Evolutionary conservation across 2,329 filamentous ascomycete species (phyloP).

Genomic region (Claviceps spartinae): DNA sequence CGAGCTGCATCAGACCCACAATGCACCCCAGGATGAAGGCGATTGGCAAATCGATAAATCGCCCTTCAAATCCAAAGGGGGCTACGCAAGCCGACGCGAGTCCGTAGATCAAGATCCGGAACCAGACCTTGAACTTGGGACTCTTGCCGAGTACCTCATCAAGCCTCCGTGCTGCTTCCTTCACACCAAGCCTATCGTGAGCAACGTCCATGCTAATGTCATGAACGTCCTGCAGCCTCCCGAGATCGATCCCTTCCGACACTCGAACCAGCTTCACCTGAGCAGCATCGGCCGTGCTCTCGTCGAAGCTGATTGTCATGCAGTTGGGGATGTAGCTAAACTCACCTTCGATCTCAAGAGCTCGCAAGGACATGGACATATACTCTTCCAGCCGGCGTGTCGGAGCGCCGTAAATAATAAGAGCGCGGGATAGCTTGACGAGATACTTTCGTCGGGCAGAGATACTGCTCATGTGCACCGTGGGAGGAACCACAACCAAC

Average conservation of each 20-base stretch:
- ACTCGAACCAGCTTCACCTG: slow-evolving; percentile 64
- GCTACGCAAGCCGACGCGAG: slow-evolving; percentile 63
- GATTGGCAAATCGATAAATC: slow-evolving; percentile 65
- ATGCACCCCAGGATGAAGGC: slow-evolving; percentile 64
- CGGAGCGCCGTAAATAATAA: slow-evolving; percentile 85
- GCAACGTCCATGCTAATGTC: slow-evolving; percentile 71
- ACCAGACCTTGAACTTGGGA: slow-evolving; percentile 35
- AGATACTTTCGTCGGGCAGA: slow-evolving; percentile 73
- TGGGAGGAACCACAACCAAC: slow-evolving; percentile 36
- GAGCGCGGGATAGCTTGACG: slow-evolving; percentile 66
- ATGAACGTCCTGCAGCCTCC: slow-evolving; percentile 60
- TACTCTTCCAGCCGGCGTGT: slow-evolving; percentile 89
- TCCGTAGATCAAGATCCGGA: slow-evolving; percentile 55
- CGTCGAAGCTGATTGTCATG: slow-evolving; percentile 90
- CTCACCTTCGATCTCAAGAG: slow-evolving; percentile 77
- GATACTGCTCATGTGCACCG: slow-evolving; percentile 50
- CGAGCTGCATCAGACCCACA: slow-evolving; percentile 62
- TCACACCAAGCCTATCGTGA: slow-evolving; percentile 57
- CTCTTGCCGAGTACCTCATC: slow-evolving; percentile 37
- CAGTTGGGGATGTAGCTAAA: slow-evolving; percentile 83
- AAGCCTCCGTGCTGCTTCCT: slow-evolving; percentile 51
- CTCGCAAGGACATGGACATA: slow-evolving; percentile 77
- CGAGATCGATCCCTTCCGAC: slow-evolving; percentile 57
- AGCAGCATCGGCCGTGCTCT: slow-evolving; percentile 58
- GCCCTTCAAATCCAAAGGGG: slow-evolving; percentile 66